A percentile compares a stretch with the other conserved stretches of the same genome.
Evolutionary conservation across 1,139 yeast species (phyloP).

Genomic region (Yamadazyma sp.): DNA sequence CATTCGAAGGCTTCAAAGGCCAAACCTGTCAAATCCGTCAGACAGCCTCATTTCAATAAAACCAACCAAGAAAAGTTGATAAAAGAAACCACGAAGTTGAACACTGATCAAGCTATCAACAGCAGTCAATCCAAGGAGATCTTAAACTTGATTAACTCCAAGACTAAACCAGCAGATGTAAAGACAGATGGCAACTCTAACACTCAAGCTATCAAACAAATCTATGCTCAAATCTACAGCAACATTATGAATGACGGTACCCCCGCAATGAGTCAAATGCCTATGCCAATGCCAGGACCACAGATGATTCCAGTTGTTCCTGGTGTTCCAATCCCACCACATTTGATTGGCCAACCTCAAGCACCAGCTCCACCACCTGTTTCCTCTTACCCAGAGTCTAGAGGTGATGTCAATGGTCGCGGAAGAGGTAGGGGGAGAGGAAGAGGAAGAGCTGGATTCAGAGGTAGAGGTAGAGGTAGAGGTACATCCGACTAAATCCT

Average conservation of each 20-base stretch:
- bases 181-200: slow-evolving; percentile 20
- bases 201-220: slow-evolving; percentile 45
- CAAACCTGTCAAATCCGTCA: slow-evolving; percentile 28
- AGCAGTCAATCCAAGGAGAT: slow-evolving; percentile 30
- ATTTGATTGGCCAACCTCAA: slow-evolving; percentile 24
- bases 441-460: slow-evolving; percentile 5
- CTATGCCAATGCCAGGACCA: slow-evolving; percentile 15
- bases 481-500: neutral
- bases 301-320: slow-evolving; percentile 20
- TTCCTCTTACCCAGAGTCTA: slow-evolving; percentile 4
- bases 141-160: slow-evolving; percentile 20
- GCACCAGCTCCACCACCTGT: slow-evolving; percentile 5
- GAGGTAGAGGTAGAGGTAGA: slow-evolving; percentile 4
- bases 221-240: slow-evolving; percentile 50
- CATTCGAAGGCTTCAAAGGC: slow-evolving; percentile 67
- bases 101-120: slow-evolving; percentile 12
- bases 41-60: slow-evolving; percentile 1
- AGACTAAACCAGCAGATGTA: slow-evolving; percentile 15
- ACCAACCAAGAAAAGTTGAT: slow-evolving; percentile 21
- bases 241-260: slow-evolving; percentile 44
- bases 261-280: slow-evolving; percentile 8
- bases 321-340: slow-evolving; percentile 35
- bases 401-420: slow-evolving; percentile 10
- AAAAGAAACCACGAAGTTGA: slow-evolving; percentile 16
- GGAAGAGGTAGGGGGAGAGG: slow-evolving; percentile 32